Percentiles rank a stretch among this genome's conserved stretches.
Conservation (phyloP, 192 early-diverging fungal species). For the Nowakowskiella sp. region DNA sequence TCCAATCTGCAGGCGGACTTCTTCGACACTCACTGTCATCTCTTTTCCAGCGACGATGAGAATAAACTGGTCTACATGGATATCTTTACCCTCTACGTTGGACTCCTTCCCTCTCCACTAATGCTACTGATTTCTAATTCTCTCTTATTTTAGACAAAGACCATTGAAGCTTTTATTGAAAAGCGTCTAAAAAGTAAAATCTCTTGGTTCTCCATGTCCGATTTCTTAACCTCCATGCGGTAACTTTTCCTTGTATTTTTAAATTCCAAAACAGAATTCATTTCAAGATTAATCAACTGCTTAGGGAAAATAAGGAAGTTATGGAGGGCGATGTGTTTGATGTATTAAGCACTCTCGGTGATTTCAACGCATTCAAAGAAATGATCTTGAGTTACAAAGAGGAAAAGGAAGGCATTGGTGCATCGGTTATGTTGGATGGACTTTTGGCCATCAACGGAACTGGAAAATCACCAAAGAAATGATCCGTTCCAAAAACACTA, state of each 20-base stretch:
- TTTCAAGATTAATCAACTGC: not conserved
- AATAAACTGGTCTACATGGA: slow-evolving; percentile 52
- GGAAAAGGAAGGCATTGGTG: too few relatives aligned
- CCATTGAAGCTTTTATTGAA: slow-evolving; percentile 32
- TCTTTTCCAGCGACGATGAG: slow-evolving; percentile 40
- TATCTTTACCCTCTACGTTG: slow-evolving; percentile 42
- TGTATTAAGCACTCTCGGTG: slow-evolving; percentile 35
- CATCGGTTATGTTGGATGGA: too few relatives aligned
- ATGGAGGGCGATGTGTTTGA: slow-evolving; percentile 52
- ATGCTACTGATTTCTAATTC: not conserved
- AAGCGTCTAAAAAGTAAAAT: slow-evolving; percentile 22
- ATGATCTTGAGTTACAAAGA: slow-evolving; percentile 43
- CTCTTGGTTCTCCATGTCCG: slow-evolving; percentile 34
- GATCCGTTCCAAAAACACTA: too few relatives aligned
- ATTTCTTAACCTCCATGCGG: too few relatives aligned
- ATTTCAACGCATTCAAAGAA: slow-evolving; percentile 49
- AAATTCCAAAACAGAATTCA: too few relatives aligned
- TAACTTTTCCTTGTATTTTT: slow-evolving; percentile 3
- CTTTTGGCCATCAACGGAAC: too few relatives aligned
- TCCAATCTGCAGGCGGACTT: slow-evolving; percentile 31
- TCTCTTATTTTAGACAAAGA: slow-evolving; percentile 12
- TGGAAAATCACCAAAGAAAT: too few relatives aligned
- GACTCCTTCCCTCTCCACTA: not conserved
- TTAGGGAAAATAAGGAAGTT: slow-evolving; percentile 16
- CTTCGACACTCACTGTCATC: slow-evolving; percentile 23